Base-by-base conservation (phyloP, 2,329 filamentous ascomycete genomes). In the Fusarium nurragi region DNA sequence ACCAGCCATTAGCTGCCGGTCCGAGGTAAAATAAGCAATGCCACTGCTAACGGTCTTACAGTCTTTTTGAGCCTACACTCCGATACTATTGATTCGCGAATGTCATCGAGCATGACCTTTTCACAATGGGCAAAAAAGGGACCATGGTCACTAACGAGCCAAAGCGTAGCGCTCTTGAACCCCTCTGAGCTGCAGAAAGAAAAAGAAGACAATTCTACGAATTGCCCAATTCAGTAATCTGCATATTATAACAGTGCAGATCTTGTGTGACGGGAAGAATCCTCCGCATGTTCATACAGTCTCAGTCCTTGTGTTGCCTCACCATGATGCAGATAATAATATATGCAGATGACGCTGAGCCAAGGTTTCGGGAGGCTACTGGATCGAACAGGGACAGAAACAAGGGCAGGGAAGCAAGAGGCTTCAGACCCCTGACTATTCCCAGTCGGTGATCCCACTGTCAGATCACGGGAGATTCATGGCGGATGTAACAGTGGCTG, bases 401-500 rank as follows among this genome's bases (percentile, higher is more conserved):
- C 28, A 28, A 26, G 37, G 36, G 39, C 45, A 59, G 32, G 32
- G 13, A 19, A 25, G 16, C 32, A 34, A 34, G 32, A 34, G 9
- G 28, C 26, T 22, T 21, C 30, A 8, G 58, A 59, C 59, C 59
- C 54, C 63, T 60, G 59, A 49, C 46, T 49, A 55, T 53, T 18
- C 63, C 60, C 41, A 25, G 44, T 59, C 45, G 49, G 52, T 46
- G 58, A 52, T 63, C 56, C 47, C 30, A 39, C 28, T 19, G 44
- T 38, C 50, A 39, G 44, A 54, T 54, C 25, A 49, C 36, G 34
- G 47, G 63, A 67, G 53, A 67, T 67, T 67, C 63, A 48, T 45
- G 34, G 23, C 60, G 49, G 58, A 46, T 65, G 61, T 46, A 56
- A 64, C 61, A 38, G 25, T 40, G 54, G 60, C 60, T 64, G 64